Percentiles rank a stretch among this genome's conserved stretches.
Evolutionary conservation across 2,329 filamentous ascomycete genomes (phyloP).

Genomic region (Colletotrichum sp.): DNA sequence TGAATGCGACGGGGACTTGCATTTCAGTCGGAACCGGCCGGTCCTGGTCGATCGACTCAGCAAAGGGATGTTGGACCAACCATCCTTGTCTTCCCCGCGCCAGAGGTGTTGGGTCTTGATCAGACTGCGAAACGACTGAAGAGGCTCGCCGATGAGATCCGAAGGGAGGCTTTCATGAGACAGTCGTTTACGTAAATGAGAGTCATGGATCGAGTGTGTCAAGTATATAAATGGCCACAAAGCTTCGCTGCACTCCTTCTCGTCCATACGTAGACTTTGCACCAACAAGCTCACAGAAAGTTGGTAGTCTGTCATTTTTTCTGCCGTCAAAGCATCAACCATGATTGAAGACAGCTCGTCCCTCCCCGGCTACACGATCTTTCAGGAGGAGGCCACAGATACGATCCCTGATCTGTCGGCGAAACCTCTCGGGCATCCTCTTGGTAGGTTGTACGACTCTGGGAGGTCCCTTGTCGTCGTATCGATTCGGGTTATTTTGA

Average conservation of each 20-base stretch:
- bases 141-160: neutral
- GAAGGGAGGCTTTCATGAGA: conserved; percentile 23
- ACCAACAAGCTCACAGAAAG: neutral
- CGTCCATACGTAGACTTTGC: neutral
- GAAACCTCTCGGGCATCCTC: conserved; percentile 38
- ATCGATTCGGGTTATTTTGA: neutral
- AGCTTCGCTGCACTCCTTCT: neutral
- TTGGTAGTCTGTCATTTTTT: neutral
- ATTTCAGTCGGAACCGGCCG: neutral
- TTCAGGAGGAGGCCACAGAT: conserved; percentile 45
- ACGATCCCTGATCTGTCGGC: conserved; percentile 37
- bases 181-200: conserved; percentile 24
- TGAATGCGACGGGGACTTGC: neutral
- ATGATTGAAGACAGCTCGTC: conserved; percentile 48
- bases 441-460: conserved; percentile 30
- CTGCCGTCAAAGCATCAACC: conserved; percentile 22
- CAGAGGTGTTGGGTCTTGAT: neutral
- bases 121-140: neutral
- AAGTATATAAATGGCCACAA: neutral
- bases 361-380: conserved; percentile 51
- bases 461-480: neutral
- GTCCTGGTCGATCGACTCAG: neutral
- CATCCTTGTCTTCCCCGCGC: neutral
- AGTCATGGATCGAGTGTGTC: neutral
- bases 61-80: neutral